Evolutionary conservation across 2,329 filamentous ascomycete species (phyloP).

Genomic region (Cordyceps farinosa): DNA sequence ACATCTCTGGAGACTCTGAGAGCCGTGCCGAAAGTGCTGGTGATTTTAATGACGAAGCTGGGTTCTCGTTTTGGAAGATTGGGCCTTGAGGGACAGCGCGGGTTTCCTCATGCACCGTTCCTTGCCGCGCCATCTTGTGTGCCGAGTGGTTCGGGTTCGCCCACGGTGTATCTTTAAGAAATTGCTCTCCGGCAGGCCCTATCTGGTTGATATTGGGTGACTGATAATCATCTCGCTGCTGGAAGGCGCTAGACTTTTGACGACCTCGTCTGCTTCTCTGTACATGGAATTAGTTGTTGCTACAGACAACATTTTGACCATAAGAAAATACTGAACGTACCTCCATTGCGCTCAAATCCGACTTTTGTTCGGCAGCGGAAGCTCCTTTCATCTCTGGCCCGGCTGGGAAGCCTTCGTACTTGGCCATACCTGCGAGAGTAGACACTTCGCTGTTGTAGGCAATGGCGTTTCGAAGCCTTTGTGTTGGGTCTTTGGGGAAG

Average conservation of each 20-base stretch:
- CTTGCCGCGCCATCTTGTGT: slow-evolving; percentile 49
- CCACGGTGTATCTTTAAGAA: slow-evolving; percentile 87
- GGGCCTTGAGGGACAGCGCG: slow-evolving; percentile 13
- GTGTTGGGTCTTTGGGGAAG: slow-evolving; percentile 71
- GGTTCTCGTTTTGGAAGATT: slow-evolving; percentile 14
- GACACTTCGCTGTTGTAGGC: slow-evolving; percentile 96
- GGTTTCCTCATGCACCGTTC: slow-evolving; percentile 14
- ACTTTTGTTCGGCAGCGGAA: slow-evolving; percentile 69
- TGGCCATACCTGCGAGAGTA: slow-evolving; percentile 82
- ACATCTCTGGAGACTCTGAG: slow-evolving; percentile 44
- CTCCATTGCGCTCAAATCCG: slow-evolving; percentile 85
- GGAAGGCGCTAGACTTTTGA: slow-evolving; percentile 36
- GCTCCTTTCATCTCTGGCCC: slow-evolving; percentile 80
- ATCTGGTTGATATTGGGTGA: slow-evolving; percentile 47
- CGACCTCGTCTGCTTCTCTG: slow-evolving; percentile 35
- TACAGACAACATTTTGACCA: background rate
- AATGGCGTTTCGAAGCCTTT: slow-evolving; percentile 78
- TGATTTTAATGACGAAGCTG: slow-evolving; percentile 21
- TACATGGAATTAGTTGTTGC: slow-evolving; percentile 10
- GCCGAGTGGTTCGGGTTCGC: slow-evolving; percentile 82
- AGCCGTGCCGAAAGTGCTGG: slow-evolving; percentile 27
- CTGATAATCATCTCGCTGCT: slow-evolving; percentile 47
- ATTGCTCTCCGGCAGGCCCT: slow-evolving; percentile 75
- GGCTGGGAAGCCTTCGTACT: slow-evolving; percentile 93
- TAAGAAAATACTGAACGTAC: slow-evolving; percentile 43